Conservation (phyloP, 139 green algal species). For the Limnomonas spitsbergensis region DNA sequence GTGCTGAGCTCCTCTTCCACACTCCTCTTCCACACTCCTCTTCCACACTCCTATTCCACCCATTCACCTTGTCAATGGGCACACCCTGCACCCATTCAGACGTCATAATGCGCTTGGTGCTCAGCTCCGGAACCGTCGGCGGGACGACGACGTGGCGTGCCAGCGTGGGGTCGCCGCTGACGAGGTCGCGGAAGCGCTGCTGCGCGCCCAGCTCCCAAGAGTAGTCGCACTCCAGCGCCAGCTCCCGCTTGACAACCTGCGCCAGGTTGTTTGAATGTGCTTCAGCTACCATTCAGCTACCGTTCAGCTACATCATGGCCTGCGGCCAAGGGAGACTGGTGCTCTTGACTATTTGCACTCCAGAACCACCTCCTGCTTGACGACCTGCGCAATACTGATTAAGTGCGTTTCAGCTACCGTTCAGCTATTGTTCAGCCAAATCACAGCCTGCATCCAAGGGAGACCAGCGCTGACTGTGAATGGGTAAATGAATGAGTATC, state of each 20-base stretch:
- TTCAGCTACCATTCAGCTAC: too few relatives aligned
- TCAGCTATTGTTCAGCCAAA: too few relatives aligned
- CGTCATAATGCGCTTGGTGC: slow-evolving; percentile 66
- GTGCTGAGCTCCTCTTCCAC: slow-evolving; percentile 69
- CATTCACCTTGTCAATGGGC: slow-evolving; percentile 84
- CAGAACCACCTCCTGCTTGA: too few relatives aligned
- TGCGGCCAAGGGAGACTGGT: background rate
- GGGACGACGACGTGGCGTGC: slow-evolving; percentile 69
- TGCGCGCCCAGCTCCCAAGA: slow-evolving; percentile 49
- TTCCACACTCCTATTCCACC: too few relatives aligned
- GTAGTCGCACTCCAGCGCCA: slow-evolving; percentile 94
- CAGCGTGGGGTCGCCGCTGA: slow-evolving; percentile 43
- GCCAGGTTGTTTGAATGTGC: background rate
- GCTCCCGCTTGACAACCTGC: slow-evolving; percentile 84
- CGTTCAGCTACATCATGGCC: too few relatives aligned
- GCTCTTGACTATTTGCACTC: too few relatives aligned
- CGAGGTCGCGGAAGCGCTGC: slow-evolving; percentile 60
- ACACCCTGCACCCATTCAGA: slow-evolving; percentile 79
- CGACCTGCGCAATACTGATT: too few relatives aligned
- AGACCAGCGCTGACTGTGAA: too few relatives aligned
- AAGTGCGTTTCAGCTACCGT: too few relatives aligned
- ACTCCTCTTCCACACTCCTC: too few relatives aligned
- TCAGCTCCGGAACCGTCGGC: slow-evolving; percentile 68
- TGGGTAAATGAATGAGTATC: too few relatives aligned
- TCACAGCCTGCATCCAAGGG: too few relatives aligned